These are phyloP conservation scores for Moniliophthora roreri DNA, from an alignment of 1,284 basidiomycete species.

Conservation along the genomic window DNA sequence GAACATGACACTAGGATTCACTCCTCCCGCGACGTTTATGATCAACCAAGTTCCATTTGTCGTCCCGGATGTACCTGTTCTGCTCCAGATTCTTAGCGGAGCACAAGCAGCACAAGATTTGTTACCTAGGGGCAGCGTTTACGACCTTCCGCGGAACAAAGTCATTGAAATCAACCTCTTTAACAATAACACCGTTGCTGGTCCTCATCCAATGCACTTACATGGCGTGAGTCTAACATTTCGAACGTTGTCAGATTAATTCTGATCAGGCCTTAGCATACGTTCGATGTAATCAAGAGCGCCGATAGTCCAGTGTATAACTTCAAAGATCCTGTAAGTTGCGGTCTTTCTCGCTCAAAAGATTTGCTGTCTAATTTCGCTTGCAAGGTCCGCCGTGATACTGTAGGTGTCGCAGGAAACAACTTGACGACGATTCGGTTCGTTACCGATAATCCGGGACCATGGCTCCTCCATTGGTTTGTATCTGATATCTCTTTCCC, in stretches of 20 bases:
- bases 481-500: neutral
- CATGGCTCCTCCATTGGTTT: conserved; percentile 17
- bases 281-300: conserved; percentile 33
- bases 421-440: conserved; percentile 10
- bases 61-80: conserved; percentile 42
- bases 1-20: conserved; percentile 25
- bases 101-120: conserved; percentile 39
- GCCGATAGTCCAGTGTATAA: conserved; percentile 22
- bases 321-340: conserved; percentile 28
- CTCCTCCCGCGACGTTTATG: conserved; percentile 23
- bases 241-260: neutral
- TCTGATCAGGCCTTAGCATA: conserved; percentile 28
- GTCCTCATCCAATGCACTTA: conserved; percentile 28
- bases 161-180: conserved; percentile 46
- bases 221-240: conserved; percentile 35
- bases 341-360: neutral
- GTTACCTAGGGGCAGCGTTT: conserved; percentile 44
- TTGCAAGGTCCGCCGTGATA: conserved; percentile 10
- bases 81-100: no score
- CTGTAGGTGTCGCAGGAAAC: conserved; percentile 3
- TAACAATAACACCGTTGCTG: conserved; percentile 28
- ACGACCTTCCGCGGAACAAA: conserved; percentile 43
- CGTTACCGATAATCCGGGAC: conserved; percentile 14
- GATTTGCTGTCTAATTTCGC: neutral
- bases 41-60: conserved; percentile 35